Base-by-base conservation (phyloP, 352 stramenopile genomes). In the Phytophthora quininea region DNA sequence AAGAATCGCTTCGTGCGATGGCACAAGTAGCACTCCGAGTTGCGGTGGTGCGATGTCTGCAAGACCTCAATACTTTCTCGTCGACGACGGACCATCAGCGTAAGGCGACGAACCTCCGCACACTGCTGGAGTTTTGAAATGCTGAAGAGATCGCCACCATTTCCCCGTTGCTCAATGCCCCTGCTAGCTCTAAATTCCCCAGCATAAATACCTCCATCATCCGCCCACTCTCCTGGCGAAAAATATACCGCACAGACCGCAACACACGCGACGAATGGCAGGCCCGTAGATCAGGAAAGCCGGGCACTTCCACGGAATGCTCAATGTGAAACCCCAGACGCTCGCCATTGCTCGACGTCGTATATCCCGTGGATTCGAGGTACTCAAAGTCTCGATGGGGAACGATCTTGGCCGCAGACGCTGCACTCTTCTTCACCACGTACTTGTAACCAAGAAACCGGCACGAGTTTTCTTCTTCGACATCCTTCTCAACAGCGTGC, bases 371-470 rank as follows among this genome's bases (percentile, higher is more conserved):
- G 55, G 56, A 84, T 51, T 84, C 72, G 19, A 84, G 60, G 42
- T 76, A 69, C 10, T 76, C 54, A 4, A 79, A 51, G 51, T 81
- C 69, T n/a, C 73, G 70, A 42, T 76, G 67, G 3, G 46, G 63
- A 33, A 58, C 45, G 3, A 69, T 24, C 15, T 64, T 63, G 0
- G 50, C 33, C 37, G 54, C 62, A 0, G 59, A 61, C 1, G 60
- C 54, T 5, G 48, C 50, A 11, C 61, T 72, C 27, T 48, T 38
- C 46, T 76, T 76, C 50, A 82, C 73, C 56, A 87, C 62, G 69
- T 72, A 82, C 61, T 84, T 84, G 73, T 79, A 84, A 27, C 78
- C 78, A 7, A 87, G 55, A 54, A 74, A 84, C 4, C 66, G 59
- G 56, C 65, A 76, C n/a, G 69, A 64, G 14, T 64, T 58, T 3